Base-by-base conservation (phyloP, 208 protist species). In the Trypanosoma congolense region DNA sequence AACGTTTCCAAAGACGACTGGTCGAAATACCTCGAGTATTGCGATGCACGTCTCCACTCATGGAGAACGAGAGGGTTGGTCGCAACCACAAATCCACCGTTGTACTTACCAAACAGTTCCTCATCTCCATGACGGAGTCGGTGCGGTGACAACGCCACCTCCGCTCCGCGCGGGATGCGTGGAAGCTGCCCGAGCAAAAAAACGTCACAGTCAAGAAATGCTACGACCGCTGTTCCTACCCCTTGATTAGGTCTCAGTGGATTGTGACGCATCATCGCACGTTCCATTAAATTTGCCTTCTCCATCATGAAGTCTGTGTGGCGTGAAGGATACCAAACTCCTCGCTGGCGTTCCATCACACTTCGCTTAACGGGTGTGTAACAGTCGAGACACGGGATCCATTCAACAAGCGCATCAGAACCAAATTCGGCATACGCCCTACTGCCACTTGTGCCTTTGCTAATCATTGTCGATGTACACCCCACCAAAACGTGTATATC, bases 281-380 rank as follows among this genome's bases (percentile, higher is more conserved):
- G 61, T 49, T 89, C 82, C 69, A 93, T 77, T 8, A 90, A 53
- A 47, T 82, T 77, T n/a, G 75, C 56, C 54, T 93, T 93, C 58
- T 93, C 82, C 80, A 93, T 87, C 82, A 90, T 93, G 62, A 87
- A 88, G 54, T 90, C 86, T 0, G 74, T 69, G 69, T 93, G 81
- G 10, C 79, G 64, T 16, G 82, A 65, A 2, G 73, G 66, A 49
- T 80, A 90, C 77, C 77, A 88, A 42, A 88, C 70, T 4, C 86
- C 85, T 1, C 49, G 65, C 52, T 75, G 49, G 24, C 46, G 53
- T 61, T 93, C 86, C 86, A 93, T 93, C 21, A n/a, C 36, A 2
- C 33, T 40, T n/a, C 86, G 70, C 10, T 73, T 48, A 57, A 90
- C 83, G 19, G 24, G 53, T 29, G 54, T 58, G 65, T 87, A 92